Evolutionary conservation across 228 moss, liverwort and hornwort species (phyloP).

Genomic region (Sphagnum fallax): DNA sequence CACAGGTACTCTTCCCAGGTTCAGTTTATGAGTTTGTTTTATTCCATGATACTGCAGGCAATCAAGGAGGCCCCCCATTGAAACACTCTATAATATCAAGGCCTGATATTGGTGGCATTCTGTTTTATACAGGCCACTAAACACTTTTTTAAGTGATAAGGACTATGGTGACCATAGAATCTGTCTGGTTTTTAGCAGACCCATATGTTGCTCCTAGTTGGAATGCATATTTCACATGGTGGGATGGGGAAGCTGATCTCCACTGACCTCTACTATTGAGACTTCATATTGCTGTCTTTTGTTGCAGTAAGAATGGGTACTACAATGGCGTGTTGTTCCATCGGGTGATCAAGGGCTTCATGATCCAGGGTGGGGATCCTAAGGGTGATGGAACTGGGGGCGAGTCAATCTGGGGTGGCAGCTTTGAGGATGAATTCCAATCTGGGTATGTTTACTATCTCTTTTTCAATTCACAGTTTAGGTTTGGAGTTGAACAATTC

Average conservation of each 20-base stretch:
- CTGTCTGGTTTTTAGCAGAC: no score
- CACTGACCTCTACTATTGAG: no score
- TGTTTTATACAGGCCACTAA: no score
- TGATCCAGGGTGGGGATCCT: constrained; percentile 81
- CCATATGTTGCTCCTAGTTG: no score
- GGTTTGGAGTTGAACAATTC: neutral
- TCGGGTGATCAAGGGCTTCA: constrained; percentile 75
- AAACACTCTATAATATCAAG: no score
- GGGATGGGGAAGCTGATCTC: no score
- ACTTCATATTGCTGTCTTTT: neutral
- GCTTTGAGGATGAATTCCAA: constrained; percentile 54
- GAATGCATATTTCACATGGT: no score
- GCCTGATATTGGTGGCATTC: no score
- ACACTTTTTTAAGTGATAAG: no score
- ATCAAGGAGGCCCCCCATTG: no score
- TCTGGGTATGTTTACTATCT: constrained; percentile 28
- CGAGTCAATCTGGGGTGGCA: constrained; percentile 65
- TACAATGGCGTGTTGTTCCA: constrained; percentile 63
- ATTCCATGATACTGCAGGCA: no score
- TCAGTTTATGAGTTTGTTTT: neutral
- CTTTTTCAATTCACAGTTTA: neutral
- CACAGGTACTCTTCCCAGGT: constrained; percentile 38
- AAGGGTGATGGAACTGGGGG: constrained; percentile 64
- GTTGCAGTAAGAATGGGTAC: constrained; percentile 56
- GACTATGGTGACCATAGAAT: no score